These are phyloP conservation scores for Pyronema domesticum DNA, from an alignment of 495 filamentous ascomycete species.

Conservation along the genomic window DNA sequence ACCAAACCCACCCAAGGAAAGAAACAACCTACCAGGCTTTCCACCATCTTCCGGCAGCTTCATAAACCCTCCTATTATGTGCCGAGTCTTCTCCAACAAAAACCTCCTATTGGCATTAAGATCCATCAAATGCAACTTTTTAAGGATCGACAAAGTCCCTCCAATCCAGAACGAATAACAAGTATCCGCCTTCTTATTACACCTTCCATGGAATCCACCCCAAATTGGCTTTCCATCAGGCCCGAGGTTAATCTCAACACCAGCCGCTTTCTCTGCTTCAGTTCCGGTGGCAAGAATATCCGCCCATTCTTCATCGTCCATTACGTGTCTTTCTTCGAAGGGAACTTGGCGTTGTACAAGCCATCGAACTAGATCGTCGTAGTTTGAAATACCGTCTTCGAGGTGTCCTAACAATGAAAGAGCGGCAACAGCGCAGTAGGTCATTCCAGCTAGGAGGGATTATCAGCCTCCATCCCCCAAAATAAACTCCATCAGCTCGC, in stretches of 20 bases:
- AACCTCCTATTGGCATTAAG: constrained; percentile 47
- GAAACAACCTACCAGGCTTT: constrained; percentile 40
- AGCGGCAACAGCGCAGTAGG: constrained; percentile 65
- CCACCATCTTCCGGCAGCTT: constrained; percentile 51
- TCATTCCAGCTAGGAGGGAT: constrained; percentile 50
- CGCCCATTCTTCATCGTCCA: constrained; percentile 27
- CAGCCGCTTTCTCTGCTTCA: constrained; percentile 7
- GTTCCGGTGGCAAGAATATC: constrained; percentile 9
- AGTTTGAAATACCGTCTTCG: constrained; percentile 18
- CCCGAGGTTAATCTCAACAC: constrained; percentile 5
- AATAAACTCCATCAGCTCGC: too few relatives aligned
- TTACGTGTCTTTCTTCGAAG: constrained; percentile 33
- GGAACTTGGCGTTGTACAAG: constrained; percentile 54
- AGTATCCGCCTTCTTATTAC: constrained; percentile 78
- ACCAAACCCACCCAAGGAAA: neutral
- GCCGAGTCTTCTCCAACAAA: constrained; percentile 75
- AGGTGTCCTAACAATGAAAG: constrained; percentile 47
- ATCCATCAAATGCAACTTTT: constrained; percentile 42
- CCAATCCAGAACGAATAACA: constrained; percentile 89
- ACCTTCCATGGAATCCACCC: constrained; percentile 66
- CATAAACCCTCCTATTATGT: constrained; percentile 75
- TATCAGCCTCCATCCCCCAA: neutral
- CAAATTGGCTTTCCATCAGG: constrained; percentile 13
- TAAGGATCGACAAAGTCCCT: constrained; percentile 52
- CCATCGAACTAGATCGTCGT: constrained; percentile 38